phyloP scores from a whole-genome alignment of 2,329 filamentous ascomycete genomes.

The Lachnellula subtilissima region DNA sequence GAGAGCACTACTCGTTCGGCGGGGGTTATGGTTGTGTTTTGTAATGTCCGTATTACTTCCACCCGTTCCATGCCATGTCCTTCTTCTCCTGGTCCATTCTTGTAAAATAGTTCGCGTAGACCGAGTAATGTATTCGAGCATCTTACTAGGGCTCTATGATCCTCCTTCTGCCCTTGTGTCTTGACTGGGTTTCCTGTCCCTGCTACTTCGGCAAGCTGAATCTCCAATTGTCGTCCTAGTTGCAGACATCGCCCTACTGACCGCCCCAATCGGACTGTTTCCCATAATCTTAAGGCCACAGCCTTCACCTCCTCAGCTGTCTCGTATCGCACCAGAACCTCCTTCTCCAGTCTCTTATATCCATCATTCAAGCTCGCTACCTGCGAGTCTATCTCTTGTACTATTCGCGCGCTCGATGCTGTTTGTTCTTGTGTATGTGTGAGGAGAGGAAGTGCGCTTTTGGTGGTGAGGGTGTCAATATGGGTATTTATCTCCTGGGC shows the following conservation, averaged over 20 bases:
- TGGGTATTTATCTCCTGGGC: constrained; percentile 95
- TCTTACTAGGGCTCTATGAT: constrained; percentile 74
- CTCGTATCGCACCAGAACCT: constrained; percentile 81
- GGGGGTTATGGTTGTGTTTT: constrained; percentile 63
- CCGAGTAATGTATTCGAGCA: constrained; percentile 76
- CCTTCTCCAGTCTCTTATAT: constrained; percentile 78
- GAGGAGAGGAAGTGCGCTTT: constrained; percentile 75
- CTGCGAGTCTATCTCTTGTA: constrained; percentile 35
- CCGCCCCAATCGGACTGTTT: constrained; percentile 71
- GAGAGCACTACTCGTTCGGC: constrained; percentile 70
- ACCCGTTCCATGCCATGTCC: constrained; percentile 72
- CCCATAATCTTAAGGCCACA: constrained; percentile 73
- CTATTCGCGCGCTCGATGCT: constrained; percentile 64
- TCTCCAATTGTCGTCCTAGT: constrained; percentile 79
- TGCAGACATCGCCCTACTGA: constrained; percentile 74
- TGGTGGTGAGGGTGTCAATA: constrained; percentile 83
- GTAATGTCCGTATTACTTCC: constrained; percentile 65
- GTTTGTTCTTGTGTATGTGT: constrained; percentile 72
- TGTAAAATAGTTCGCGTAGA: constrained; percentile 67
- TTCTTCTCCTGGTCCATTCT: constrained; percentile 65
- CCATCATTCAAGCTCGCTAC: constrained; percentile 54
- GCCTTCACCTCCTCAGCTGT: constrained; percentile 77
- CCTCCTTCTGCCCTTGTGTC: constrained; percentile 45
- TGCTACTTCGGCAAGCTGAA: constrained; percentile 69
- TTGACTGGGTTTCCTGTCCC: constrained; percentile 31